Evolutionary conservation across 495 filamentous ascomycete genomes (phyloP).

Genomic region (Astrothelium macrocarpum): DNA sequence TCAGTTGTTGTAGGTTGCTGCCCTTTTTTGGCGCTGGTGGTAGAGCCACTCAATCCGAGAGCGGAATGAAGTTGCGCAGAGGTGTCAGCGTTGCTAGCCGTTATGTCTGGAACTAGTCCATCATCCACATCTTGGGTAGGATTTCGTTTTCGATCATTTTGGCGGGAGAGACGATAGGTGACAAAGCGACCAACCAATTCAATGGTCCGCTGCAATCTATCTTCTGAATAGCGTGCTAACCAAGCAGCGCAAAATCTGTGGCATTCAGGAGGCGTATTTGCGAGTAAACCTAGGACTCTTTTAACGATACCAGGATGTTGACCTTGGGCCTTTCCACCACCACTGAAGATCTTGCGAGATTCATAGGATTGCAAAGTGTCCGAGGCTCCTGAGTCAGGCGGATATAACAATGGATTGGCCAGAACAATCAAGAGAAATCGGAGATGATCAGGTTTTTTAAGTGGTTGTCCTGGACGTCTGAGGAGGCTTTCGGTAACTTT

Average conservation of each 20-base stretch:
- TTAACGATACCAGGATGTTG: conserved; percentile 59
- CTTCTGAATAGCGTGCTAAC: conserved; percentile 64
- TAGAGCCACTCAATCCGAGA: conserved; percentile 50
- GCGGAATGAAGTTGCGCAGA: conserved; percentile 71
- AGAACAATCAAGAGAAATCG: conserved; percentile 78
- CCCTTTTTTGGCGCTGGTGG: conserved; percentile 36
- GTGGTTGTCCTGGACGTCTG: conserved; percentile 68
- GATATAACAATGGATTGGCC: conserved; percentile 67
- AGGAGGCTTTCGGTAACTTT: conserved; percentile 77
- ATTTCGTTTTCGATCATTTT: conserved; percentile 57
- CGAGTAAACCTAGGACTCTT: conserved; percentile 69
- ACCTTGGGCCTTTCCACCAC: not conserved
- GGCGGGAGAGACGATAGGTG: conserved; percentile 67
- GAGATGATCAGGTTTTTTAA: conserved; percentile 60
- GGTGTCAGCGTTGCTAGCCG: conserved; percentile 39
- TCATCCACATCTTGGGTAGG: conserved; percentile 47
- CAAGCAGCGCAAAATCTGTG: conserved; percentile 79
- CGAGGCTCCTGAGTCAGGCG: conserved; percentile 19
- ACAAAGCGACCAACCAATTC: conserved; percentile 73
- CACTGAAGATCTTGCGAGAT: conserved; percentile 7
- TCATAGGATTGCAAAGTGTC: conserved; percentile 9
- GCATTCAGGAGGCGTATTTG: conserved; percentile 64
- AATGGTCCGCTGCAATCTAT: conserved; percentile 60
- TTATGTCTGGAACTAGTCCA: conserved; percentile 61
- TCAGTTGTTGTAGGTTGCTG: conserved; percentile 28